These are phyloP conservation scores for Lactarius tabidus DNA, from an alignment of 768 basidiomycete genomes.

Conservation along the genomic window DNA sequence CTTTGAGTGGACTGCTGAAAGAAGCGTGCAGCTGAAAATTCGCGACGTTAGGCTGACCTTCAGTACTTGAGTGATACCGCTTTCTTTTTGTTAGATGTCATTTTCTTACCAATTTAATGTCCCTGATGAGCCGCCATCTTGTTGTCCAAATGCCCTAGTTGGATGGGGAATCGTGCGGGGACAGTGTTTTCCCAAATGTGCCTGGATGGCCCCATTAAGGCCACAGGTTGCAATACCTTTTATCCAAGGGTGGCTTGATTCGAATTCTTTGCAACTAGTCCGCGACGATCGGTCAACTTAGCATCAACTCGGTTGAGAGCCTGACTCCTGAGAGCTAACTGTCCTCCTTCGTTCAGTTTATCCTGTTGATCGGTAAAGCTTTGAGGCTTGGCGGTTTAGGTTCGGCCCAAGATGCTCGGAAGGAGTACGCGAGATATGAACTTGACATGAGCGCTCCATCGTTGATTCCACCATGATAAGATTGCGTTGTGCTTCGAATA, in stretches of 20 bases:
- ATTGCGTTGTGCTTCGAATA: too few relatives aligned
- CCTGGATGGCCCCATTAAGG: not conserved
- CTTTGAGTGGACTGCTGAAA: slow-evolving; percentile 82
- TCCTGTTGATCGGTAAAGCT: too few relatives aligned
- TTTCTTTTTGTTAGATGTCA: not conserved
- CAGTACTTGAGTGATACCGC: slow-evolving; percentile 50
- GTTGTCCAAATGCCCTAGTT: not conserved
- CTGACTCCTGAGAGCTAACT: not conserved
- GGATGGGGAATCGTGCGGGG: not conserved
- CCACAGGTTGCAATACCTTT: not conserved
- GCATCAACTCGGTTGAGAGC: not conserved
- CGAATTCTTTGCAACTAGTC: not conserved
- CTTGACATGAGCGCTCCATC: not conserved
- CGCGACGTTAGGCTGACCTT: slow-evolving; percentile 82
- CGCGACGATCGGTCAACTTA: not conserved
- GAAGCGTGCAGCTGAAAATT: slow-evolving; percentile 80
- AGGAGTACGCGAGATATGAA: not conserved
- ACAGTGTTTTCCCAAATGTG: not conserved
- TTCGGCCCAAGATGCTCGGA: not conserved
- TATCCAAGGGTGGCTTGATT: not conserved
- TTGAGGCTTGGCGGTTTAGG: not conserved
- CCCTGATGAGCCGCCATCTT: not conserved
- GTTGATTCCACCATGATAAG: not conserved
- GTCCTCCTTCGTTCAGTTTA: too few relatives aligned
- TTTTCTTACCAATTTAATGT: not conserved